Evolutionary conservation across 1,284 basidiomycete genomes (phyloP), one percentile per base, ranked within the genome.

Genomic region (Pseudozyma sp.): DNA sequence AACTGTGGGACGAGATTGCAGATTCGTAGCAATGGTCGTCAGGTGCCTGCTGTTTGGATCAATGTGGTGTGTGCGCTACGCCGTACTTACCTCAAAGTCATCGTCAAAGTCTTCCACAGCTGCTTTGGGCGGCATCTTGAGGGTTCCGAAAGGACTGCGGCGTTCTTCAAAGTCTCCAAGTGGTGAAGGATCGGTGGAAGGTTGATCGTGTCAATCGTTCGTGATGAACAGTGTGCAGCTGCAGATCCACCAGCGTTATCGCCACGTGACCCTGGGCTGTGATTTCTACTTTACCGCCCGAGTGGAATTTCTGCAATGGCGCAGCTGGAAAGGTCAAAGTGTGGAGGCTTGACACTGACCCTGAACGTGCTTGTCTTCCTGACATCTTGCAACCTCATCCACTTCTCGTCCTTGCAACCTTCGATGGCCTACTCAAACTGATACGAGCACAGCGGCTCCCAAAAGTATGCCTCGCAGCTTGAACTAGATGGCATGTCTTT

Each of bases 41-140:
- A 61, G 46, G 30, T 24, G 24, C 29, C 46, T 49, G 34, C 16
- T 42, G 4, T 33, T 45, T 37, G 37, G 19, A 16, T 6, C 46
- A 31, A 24, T 24, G 24, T 24, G 24, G 24, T 7, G 40, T 37
- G 7, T 5, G 33, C 11, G 14, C 9, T 29, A 16, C 16, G 14
- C 14, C 5, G 3, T 31, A 57, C 79, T 54, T 63, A 83, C 81
- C 51, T 84, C 82, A 45, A 79, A 80, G 59, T 84, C 82, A 75
- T 84, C 82, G 68, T 84, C 78, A 43, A 84, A 84, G 39, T 81
- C 82, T 44, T 83, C 77, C n/a, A 79, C 71, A n/a, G 69, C 68
- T 61, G 72, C 72, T 64, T 75, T 77, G 19, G 70, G 70, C 50
- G 70, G 75, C 75, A 77, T 77, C 17, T 59, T 72, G 59, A 40